A percentile compares a stretch with the other conserved stretches of the same genome.
Evolutionary conservation across 2,329 filamentous ascomycete genomes (phyloP).

Genomic region (Arachnopeziza araneosa): DNA sequence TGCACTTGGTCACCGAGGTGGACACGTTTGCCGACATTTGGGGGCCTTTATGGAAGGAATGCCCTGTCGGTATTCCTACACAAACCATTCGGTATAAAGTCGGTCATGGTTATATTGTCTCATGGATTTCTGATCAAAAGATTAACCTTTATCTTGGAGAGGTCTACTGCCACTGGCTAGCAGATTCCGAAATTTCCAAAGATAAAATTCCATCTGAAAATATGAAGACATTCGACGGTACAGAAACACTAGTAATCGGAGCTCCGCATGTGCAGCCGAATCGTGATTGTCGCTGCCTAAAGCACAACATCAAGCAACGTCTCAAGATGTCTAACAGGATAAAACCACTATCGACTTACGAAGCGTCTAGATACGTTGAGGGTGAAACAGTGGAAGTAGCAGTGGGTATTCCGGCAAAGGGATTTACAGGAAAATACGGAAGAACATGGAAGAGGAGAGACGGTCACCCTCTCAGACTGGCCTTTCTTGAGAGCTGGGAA

Average conservation of each 20-base stretch:
- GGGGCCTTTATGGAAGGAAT: constrained; percentile 14
- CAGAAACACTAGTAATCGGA: constrained; percentile 8
- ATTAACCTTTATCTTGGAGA: constrained; percentile 2
- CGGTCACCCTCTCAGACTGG: too few relatives aligned
- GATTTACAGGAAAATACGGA: neutral
- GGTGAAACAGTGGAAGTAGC: neutral
- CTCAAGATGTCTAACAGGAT: constrained; percentile 3
- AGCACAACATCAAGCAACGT: neutral
- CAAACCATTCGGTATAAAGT: constrained; percentile 8
- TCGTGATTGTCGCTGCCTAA: neutral
- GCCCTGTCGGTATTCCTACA: neutral
- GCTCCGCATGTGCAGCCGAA: neutral
- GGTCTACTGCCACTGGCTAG: constrained; percentile 12
- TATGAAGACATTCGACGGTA: neutral
- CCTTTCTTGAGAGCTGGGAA: constrained; percentile 7
- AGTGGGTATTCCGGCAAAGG: neutral
- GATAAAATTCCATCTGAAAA: neutral
- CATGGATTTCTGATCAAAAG: neutral
- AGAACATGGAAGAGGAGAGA: neutral
- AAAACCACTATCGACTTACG: constrained; percentile 3
- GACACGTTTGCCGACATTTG: constrained; percentile 12
- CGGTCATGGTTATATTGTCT: constrained; percentile 10
- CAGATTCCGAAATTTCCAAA: neutral
- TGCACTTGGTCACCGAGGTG: constrained; percentile 8
- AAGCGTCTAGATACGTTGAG: neutral